Evolutionary conservation across 768 basidiomycete genomes (phyloP).

Genomic region (Agaricus subrufescens): DNA sequence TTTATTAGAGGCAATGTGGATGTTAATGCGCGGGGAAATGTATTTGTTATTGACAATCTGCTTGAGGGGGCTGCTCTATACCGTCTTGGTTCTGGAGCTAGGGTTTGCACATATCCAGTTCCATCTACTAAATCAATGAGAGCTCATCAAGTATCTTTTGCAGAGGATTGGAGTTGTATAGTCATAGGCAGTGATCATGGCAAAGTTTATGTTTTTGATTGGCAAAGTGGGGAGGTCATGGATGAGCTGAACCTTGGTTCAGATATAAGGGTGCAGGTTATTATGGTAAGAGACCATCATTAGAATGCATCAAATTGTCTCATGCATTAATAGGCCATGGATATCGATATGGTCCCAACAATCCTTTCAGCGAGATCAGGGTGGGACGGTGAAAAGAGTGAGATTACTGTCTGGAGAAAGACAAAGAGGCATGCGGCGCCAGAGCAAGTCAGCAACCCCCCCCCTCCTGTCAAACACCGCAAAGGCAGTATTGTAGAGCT

Average conservation of each 20-base stretch:
- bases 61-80: background rate
- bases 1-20: background rate
- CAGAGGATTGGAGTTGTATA: background rate
- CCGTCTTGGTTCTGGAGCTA: background rate
- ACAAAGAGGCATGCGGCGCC: too few species aligned
- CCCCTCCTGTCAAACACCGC: too few species aligned
- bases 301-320: too few species aligned
- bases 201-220: background rate
- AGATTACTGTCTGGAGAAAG: too few species aligned
- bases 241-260: background rate
- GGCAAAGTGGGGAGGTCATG: background rate
- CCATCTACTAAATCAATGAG: background rate
- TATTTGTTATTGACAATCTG: background rate
- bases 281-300: too few species aligned
- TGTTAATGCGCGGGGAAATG: background rate
- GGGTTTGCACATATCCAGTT: background rate
- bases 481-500: too few species aligned
- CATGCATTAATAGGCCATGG: too few species aligned
- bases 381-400: too few species aligned
- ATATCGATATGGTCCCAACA: too few species aligned
- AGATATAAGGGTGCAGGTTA: background rate
- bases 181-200: background rate
- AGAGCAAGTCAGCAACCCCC: too few species aligned
- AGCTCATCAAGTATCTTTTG: background rate
- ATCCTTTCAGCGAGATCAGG: too few species aligned